These are phyloP conservation scores for Eucalyptus sp. DNA, from an alignment of 345 rosid species.

Conservation along the genomic window DNA sequence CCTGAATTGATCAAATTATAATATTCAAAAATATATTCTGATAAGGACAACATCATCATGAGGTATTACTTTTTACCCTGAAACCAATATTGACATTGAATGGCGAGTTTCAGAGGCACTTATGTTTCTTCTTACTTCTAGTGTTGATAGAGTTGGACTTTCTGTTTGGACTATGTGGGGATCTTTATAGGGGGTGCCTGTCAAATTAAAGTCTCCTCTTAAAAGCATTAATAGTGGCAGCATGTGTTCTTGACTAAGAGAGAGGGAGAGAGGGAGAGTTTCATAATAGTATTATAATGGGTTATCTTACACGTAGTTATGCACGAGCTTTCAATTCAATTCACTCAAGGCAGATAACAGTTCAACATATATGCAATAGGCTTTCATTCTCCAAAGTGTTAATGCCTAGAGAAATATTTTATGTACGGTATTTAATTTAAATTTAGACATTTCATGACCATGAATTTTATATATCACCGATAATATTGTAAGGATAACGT, in stretches of 20 bases:
- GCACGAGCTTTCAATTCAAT: neutral
- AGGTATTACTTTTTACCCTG: neutral
- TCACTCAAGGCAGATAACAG: neutral
- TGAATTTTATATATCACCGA: neutral
- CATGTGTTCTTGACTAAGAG: neutral
- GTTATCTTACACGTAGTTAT: neutral
- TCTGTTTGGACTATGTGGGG: neutral
- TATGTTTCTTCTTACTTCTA: neutral
- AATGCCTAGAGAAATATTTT: neutral
- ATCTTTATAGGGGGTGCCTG: neutral
- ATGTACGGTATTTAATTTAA: neutral
- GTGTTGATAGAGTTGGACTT: neutral
- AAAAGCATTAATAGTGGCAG: neutral
- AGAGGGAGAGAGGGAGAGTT: neutral
- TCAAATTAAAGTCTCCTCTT: neutral
- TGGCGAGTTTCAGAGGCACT: neutral
- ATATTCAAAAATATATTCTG: neutral
- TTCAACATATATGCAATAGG: neutral
- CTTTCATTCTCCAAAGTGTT: neutral
- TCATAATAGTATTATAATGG: neutral
- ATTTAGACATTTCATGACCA: neutral
- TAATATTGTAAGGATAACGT: neutral
- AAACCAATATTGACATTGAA: neutral
- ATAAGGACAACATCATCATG: neutral
- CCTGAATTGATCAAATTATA: neutral